Evolutionary conservation across 768 basidiomycete genomes (phyloP), one percentile per base, ranked within the genome.

Genomic region (Tulasnella sp.): DNA sequence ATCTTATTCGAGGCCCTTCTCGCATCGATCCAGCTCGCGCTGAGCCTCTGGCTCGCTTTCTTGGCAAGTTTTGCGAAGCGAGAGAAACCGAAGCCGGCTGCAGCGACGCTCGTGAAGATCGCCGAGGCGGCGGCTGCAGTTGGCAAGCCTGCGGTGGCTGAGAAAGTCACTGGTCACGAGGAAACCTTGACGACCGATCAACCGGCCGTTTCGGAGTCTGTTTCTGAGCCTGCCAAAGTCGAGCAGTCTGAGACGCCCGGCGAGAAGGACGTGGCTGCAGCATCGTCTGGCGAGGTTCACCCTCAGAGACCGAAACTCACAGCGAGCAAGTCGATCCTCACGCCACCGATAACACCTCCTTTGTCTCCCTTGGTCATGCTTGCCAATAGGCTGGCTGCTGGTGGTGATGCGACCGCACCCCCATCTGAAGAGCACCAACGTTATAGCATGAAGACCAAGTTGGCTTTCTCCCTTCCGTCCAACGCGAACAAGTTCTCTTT

Each of bases 291-390:
- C 11, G 25, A 25, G 14, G 46, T 25, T 19, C n/a, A n/a, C n/a
- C n/a, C n/a, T n/a, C n/a, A n/a, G n/a, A n/a, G n/a, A n/a, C n/a
- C n/a, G n/a, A n/a, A n/a, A n/a, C n/a, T n/a, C n/a, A 27, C 45
- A 15, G 45, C 45, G 6, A 17, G 23, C 45, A 46, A 25, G 23
- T 17, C 45, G 3, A 53, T 53, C 23, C 51, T 53, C 21, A 53
- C 51, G 11, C 51, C 51, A 35, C 51, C 51, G 35, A 39, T 39
- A 37, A 53, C 51, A 6, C 51, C 51, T 35, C 51, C 51, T 19
- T 19, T 6, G 17, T n/a, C 41, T 17, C 6, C 41, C 17, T 43
- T 43, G n/a, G 7, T 25, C 17, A 6, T 43, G 41, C 41, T 17
- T 19, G n/a, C 41, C n/a, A 25, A 6, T 17, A n/a, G n/a, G n/a